Percentiles rank a stretch among this genome's conserved stretches.
Evolutionary conservation across 129 eudicot species (phyloP).

Genomic region (Arctium lappa): DNA sequence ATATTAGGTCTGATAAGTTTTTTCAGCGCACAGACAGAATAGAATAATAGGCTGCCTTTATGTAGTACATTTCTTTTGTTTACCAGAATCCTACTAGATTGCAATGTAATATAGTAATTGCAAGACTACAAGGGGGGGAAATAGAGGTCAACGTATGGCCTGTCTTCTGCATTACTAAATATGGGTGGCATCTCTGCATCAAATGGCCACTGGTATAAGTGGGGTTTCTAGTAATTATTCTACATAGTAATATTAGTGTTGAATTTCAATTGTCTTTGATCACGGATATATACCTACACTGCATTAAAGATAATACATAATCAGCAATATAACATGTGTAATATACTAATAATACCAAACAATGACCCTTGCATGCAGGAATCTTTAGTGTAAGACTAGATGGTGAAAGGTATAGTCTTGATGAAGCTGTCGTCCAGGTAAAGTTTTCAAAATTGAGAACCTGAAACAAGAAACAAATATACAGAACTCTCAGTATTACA

Average conservation of each 20-base stretch:
- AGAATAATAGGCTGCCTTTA: too few relatives aligned
- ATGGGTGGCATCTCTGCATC: too few relatives aligned
- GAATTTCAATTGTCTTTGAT: background rate
- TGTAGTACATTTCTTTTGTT: too few relatives aligned
- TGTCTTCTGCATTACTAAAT: too few relatives aligned
- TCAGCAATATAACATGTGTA: background rate
- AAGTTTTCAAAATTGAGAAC: slow-evolving; percentile 77
- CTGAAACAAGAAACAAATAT: slow-evolving; percentile 34
- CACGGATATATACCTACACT: background rate
- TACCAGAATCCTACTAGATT: too few relatives aligned
- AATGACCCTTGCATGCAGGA: slow-evolving; percentile 95
- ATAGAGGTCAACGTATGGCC: too few relatives aligned
- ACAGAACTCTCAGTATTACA: background rate
- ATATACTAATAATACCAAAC: slow-evolving; percentile 52
- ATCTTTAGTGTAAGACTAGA: slow-evolving; percentile 89
- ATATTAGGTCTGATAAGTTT: too few relatives aligned
- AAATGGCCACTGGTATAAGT: background rate
- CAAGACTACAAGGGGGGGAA: too few relatives aligned
- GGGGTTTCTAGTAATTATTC: background rate
- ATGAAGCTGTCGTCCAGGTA: slow-evolving; percentile 86
- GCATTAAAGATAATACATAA: background rate
- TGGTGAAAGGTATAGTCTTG: slow-evolving; percentile 90
- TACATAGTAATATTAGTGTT: background rate
- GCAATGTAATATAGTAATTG: too few relatives aligned
- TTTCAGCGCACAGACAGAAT: too few relatives aligned